Base-by-base conservation (phyloP, 1,284 basidiomycete genomes). In the Ganoderma lingzhi region DNA sequence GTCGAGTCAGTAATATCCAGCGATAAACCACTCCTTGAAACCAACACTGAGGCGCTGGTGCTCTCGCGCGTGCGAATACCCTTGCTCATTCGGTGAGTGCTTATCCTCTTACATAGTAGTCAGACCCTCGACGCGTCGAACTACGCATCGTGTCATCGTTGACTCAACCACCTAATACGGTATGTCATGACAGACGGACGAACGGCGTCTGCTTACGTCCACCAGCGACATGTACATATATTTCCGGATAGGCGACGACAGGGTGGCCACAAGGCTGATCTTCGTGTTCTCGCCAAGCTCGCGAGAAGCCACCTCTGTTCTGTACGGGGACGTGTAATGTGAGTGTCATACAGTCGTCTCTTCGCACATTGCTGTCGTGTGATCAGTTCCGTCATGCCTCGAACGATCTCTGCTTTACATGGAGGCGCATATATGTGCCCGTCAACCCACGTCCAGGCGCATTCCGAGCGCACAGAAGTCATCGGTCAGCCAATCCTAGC, bases 381-480 rank as follows among this genome's bases (percentile, higher is more conserved):
- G 68, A 72, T 53, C 66, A 48, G 37, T n/a, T 35, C 37, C 39
- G 17, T 39, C 58, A 37, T 60, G 53, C n/a, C 62, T 44, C 32
- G 67, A 61, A 61, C 59, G 39, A 42, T 51, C 39, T 42, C 6
- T 35, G 37, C 28, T 5, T 28, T 37, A 51, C 30, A 28, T 53
- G 60, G 56, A 63, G 63, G 55, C 32, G 39, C 58, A 45, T 42
- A 62, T 63, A 61, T 68, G 70, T 63, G 61, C 66, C 28, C 64
- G 64, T 59, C 41, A 60, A 66, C 39, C 48, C 42, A 62, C 65
- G 51, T 56, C 67, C 65, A 63, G 63, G 67, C 67, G 69, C 67
- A 32, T 30, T 59, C 59, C 23, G 59, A 61, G 39, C 59, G 39
- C 59, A n/a, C 10, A 30, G 37, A 23, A 44, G 61, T 30, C 17